Evolutionary conservation across 2,329 filamentous ascomycete species (phyloP), one percentile per base, ranked within the genome.

Genomic region (Trichoderma asperellum): DNA sequence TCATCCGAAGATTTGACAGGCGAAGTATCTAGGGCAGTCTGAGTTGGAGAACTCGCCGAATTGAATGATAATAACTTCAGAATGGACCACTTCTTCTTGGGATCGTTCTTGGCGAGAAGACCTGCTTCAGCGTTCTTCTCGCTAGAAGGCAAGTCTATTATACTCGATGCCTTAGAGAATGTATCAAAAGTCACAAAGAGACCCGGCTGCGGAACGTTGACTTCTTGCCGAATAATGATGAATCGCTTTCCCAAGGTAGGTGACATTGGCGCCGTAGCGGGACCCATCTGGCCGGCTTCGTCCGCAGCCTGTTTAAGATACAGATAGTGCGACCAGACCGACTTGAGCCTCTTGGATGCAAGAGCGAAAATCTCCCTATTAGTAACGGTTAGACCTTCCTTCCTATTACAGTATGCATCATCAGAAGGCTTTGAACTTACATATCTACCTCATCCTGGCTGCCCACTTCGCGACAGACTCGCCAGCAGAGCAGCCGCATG

Each of bases 401-500:
- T 37, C 35, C 16, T 6, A 24, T 12, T 10, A 10, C 63, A 70
- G 12, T 24, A 71, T n/a, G 71, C 27, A 18, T 12, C 52, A 34
- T 5, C 21, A 32, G 18, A 16, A 7, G 4, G 21, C 4, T 27
- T 27, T 16, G 4, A 16, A 85, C 91, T 84, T 83, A 93, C 90
- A 85, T 79, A 76, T 96, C 92, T 52, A 88, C 78, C 34, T 89
- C 85, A 56, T 88, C 87, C 27, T 88, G 83, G 58, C 86, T 87
- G 18, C 90, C 92, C 64, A 89, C 87, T 75, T 91, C 92, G 72
- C 94, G 87, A 72, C 92, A 95, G 59, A 97, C 83, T 70, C 94
- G 88, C 94, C 94, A 97, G 80, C 93, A 97, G 27, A 97, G 80
- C 61, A 97, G 82, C 58, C 94, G 92, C 87, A 97, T 96, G 77